Evolutionary conservation across 805 yeast genomes (phyloP).

Genomic region (Ogataea haglerorum): DNA sequence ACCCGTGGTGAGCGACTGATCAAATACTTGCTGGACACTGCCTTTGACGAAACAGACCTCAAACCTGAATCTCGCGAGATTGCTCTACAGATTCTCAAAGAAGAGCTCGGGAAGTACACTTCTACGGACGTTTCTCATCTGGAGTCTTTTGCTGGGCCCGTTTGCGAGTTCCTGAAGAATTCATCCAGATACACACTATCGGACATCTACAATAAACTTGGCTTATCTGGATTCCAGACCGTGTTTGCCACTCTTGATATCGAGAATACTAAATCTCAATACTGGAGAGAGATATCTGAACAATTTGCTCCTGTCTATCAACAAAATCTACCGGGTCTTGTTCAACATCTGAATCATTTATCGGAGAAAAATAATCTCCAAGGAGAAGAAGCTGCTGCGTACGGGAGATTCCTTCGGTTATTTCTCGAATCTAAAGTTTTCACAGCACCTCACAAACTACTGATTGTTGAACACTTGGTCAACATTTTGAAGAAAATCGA

Average conservation of each 20-base stretch:
- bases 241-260: constrained; percentile 27
- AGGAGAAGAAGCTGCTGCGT: constrained; percentile 12
- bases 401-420: constrained; percentile 21
- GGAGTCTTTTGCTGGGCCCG: not conserved
- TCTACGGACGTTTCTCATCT: not conserved
- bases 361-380: constrained; percentile 12
- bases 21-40: not conserved
- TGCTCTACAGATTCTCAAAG: not conserved
- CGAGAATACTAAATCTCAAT: constrained; percentile 16
- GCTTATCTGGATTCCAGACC: constrained; percentile 25
- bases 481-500: constrained; percentile 20
- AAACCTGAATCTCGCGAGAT: not conserved
- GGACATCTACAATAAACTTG: constrained; percentile 20
- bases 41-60: not conserved
- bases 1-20: constrained; percentile 1
- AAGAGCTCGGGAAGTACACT: not conserved
- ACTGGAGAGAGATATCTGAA: constrained; percentile 10
- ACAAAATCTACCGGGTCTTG: constrained; percentile 27
- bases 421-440: constrained; percentile 28
- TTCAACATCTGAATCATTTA: constrained; percentile 25
- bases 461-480: constrained; percentile 3
- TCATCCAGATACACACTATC: not conserved
- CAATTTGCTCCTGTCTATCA: constrained; percentile 27
- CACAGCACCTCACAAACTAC: constrained; percentile 30
- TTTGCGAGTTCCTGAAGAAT: not conserved